Percentiles rank a stretch among this genome's conserved stretches.
Evolutionary conservation across 176 grass and related monocot species (phyloP).

Genomic region (Alopecurus myosuroides): DNA sequence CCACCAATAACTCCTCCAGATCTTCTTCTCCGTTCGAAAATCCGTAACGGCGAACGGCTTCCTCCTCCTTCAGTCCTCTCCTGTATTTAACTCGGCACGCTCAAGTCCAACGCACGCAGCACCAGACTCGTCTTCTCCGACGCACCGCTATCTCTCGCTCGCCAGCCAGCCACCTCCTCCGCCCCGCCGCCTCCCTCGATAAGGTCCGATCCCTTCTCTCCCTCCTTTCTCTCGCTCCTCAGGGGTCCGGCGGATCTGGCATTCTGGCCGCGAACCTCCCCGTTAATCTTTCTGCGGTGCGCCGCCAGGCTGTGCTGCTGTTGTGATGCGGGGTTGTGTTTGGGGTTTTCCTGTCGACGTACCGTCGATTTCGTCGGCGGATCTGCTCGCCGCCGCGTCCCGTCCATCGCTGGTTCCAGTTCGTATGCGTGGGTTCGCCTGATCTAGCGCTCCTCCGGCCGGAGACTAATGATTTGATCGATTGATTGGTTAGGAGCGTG

Average conservation of each 20-base stretch:
- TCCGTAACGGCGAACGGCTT: not conserved
- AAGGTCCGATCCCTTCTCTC: slow-evolving; percentile 9
- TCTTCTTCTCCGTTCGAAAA: not conserved
- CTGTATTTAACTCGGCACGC: not conserved
- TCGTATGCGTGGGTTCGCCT: not conserved
- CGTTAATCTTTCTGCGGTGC: not conserved
- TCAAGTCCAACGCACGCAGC: not conserved
- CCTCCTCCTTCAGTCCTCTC: not conserved
- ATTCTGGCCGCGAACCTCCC: not conserved
- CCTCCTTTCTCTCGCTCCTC: not conserved
- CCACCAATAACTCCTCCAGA: not conserved
- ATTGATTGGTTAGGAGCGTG: not conserved
- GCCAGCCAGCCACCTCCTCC: not conserved
- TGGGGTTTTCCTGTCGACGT: not conserved
- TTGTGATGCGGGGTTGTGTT: not conserved
- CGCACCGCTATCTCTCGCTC: not conserved
- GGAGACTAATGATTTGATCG: not conserved
- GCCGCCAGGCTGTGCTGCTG: not conserved
- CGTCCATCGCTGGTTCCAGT: too few relatives aligned
- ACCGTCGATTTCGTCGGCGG: not conserved
- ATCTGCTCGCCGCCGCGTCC: not conserved
- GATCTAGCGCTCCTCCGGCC: not conserved
- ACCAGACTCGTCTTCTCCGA: not conserved
- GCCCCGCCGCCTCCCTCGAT: not conserved
- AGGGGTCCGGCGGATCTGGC: not conserved